Evolutionary conservation across 2,329 filamentous ascomycete species (phyloP).

Genomic region (Trichothecium sympodiale): DNA sequence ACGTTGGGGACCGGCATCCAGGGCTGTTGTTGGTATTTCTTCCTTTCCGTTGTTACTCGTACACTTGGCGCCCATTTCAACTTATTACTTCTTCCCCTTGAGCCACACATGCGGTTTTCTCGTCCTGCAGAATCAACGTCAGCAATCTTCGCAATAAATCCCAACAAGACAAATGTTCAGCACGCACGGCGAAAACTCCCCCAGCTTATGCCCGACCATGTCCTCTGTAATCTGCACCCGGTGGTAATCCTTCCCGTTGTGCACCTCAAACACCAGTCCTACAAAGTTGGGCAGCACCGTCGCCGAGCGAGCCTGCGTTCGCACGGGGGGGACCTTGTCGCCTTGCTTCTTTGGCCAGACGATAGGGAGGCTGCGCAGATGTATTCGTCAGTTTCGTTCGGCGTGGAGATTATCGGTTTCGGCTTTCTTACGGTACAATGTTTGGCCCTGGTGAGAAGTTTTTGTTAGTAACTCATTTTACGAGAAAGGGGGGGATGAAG

Average conservation of each 20-base stretch:
- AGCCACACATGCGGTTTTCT: conserved; percentile 47
- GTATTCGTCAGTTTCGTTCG: neutral
- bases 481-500: neutral
- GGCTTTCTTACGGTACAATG: conserved; percentile 38
- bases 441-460: conserved; percentile 29
- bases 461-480: conserved; percentile 9
- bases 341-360: conserved; percentile 45
- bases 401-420: neutral
- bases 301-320: conserved; percentile 75
- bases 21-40: no score
- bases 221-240: conserved; percentile 81
- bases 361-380: conserved; percentile 46
- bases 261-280: conserved; percentile 76
- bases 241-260: conserved; percentile 82
- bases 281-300: conserved; percentile 91
- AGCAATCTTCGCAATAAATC: neutral
- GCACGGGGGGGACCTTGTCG: conserved; percentile 60
- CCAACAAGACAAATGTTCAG: conserved; percentile 1
- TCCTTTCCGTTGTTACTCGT: neutral
- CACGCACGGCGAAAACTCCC: conserved; percentile 83
- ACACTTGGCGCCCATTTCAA: no score
- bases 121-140: conserved; percentile 27
- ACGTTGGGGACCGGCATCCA: no score
- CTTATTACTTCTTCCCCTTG: conserved; percentile 9
- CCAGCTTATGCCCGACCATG: conserved; percentile 93